Evolutionary conservation across 1,284 basidiomycete genomes (phyloP), one percentile per base, ranked within the genome.

Genomic region (Cryptococcus sp.): DNA sequence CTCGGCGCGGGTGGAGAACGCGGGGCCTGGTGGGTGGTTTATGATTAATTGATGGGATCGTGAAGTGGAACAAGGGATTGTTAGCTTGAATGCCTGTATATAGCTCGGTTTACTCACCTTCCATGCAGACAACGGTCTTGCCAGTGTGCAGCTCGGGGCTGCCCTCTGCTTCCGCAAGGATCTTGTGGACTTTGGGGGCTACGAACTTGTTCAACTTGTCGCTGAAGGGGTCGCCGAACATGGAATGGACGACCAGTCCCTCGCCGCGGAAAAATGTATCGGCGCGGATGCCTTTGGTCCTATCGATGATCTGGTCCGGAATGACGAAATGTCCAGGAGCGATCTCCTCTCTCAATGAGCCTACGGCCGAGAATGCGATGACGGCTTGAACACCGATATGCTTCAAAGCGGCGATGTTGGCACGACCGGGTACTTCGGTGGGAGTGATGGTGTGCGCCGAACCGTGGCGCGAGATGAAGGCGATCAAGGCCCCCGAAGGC

Each of bases 391-490:
- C 90, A 52, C 95, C 95, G 63, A 99, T 83, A 52, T 86, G 87
- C 81, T 98, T 98, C 67, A 98, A 84, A 0, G 94, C 94, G 16
- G 94, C 90, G 73, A 98, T 94, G 83, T 99, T 98, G 64, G 94
- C 95, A 52, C 91, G 86, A 2, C 83, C 80, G 42, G 93, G 93
- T 1, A 97, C 88, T 47, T 84, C 78, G 15, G 90, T 88, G 3
- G 93, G 93, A 19, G 84, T 78, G 70, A 82, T 81, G 62, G 81
- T 84, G 81, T 99, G 95, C 2, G 85, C 82, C 19, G 81, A 73
- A 17, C 94, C 94, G 75, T 98, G 95, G 13, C 95, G 86, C 0
- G 95, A 89, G 54, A 99, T 81, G 81, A 99, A 98, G 45, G 95
- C 96, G 66, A 98, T 81, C 50, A 84, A 84, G 4, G 84, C 83